phyloP scores from a whole-genome alignment of 805 yeast genomes.

The Ogataea populi-albae region DNA sequence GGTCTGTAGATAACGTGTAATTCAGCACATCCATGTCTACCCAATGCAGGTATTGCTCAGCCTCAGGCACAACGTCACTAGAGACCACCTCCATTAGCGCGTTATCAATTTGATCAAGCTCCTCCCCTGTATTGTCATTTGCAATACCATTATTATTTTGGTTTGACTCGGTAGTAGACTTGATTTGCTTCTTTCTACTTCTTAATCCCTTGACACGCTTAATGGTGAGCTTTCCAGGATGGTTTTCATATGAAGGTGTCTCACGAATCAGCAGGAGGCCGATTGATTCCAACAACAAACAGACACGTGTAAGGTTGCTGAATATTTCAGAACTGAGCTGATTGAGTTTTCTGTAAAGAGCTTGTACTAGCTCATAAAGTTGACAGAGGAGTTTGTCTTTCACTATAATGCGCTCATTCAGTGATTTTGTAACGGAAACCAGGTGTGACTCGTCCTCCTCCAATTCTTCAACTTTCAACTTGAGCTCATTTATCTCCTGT shows the following conservation, averaged over 20 bases:
- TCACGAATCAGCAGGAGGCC: constrained; percentile 65
- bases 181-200: constrained; percentile 38
- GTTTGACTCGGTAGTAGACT: constrained; percentile 16
- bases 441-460: constrained; percentile 45
- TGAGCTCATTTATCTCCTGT: constrained; percentile 48
- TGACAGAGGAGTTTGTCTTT: constrained; percentile 25
- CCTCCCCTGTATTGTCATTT: constrained; percentile 30
- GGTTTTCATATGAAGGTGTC: constrained; percentile 27
- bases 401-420: constrained; percentile 24
- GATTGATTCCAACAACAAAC: constrained; percentile 66
- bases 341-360: constrained; percentile 35
- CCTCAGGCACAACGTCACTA: constrained; percentile 35
- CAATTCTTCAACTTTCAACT: constrained; percentile 43
- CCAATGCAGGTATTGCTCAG: constrained; percentile 46
- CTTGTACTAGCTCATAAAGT: constrained; percentile 21
- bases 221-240: constrained; percentile 42
- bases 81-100: constrained; percentile 38
- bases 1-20: constrained; percentile 23
- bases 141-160: constrained; percentile 17
- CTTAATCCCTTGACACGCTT: constrained; percentile 79
- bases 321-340: constrained; percentile 39
- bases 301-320: constrained; percentile 44
- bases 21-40: constrained; percentile 35
- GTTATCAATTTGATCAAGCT: constrained; percentile 32
- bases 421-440: constrained; percentile 41